Evolutionary conservation across 176 grass and related monocot species (phyloP).

Genomic region (Oropetium thomaeum): DNA sequence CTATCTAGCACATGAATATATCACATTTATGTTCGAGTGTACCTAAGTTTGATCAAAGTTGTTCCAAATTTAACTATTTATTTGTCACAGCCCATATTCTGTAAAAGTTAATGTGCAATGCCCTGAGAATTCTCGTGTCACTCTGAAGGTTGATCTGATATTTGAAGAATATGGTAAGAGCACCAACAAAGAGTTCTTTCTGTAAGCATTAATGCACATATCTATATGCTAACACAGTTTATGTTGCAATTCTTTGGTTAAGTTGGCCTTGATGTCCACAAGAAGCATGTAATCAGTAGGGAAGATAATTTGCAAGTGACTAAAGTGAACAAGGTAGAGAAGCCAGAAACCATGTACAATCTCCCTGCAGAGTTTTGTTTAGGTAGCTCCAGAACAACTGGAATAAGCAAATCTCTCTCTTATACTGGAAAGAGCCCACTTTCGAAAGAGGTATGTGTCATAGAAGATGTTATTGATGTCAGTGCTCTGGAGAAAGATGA

Average conservation of each 20-base stretch:
- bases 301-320: constrained; percentile 38
- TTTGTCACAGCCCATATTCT: constrained; percentile 70
- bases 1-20: neutral
- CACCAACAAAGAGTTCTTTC: constrained; percentile 10
- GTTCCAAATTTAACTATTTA: constrained; percentile 10
- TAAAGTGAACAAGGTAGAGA: constrained; percentile 26
- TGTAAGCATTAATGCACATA: constrained; percentile 5
- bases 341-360: constrained; percentile 15
- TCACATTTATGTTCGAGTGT: neutral
- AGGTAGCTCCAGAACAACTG: constrained; percentile 41
- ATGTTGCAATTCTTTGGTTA: constrained; percentile 32
- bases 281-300: constrained; percentile 66
- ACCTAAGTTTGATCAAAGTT: constrained; percentile 27
- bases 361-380: constrained; percentile 50
- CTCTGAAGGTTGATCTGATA: constrained; percentile 77
- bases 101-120: constrained; percentile 63
- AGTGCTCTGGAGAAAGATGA: constrained; percentile 33
- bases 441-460: constrained; percentile 72
- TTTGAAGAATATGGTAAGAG: constrained; percentile 91
- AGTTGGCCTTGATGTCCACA: constrained; percentile 86
- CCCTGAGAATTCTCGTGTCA: constrained; percentile 61
- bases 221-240: constrained; percentile 25
- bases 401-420: constrained; percentile 13
- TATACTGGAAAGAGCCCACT: constrained; percentile 44
- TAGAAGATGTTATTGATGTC: constrained; percentile 52